These are phyloP conservation scores for Aspergillus sp. DNA, from an alignment of 2,329 filamentous ascomycete genomes.

Conservation along the genomic window DNA sequence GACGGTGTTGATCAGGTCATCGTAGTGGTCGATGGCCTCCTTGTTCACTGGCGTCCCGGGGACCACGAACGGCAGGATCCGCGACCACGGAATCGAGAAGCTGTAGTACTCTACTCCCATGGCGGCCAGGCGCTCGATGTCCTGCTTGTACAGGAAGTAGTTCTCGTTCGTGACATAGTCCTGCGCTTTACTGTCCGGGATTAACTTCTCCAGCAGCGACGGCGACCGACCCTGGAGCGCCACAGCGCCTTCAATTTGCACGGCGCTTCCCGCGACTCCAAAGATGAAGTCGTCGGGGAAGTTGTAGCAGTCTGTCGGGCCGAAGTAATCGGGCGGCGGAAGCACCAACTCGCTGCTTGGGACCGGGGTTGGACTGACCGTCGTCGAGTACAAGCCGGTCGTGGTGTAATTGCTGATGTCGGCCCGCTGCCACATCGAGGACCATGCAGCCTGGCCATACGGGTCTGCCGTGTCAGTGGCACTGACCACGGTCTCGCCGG, in stretches of 20 bases:
- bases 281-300: slow-evolving; percentile 35
- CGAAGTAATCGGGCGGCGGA: slow-evolving; percentile 45
- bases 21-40: slow-evolving; percentile 39
- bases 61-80: slow-evolving; percentile 41
- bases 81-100: slow-evolving; percentile 41
- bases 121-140: slow-evolving; percentile 30
- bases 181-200: slow-evolving; percentile 21
- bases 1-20: slow-evolving; percentile 38
- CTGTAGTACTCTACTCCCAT: slow-evolving; percentile 33
- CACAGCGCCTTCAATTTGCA: slow-evolving; percentile 38
- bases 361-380: slow-evolving; percentile 47
- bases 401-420: slow-evolving; percentile 24
- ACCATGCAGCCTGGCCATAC: slow-evolving; percentile 30
- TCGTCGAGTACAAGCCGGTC: slow-evolving; percentile 40
- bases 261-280: slow-evolving; percentile 34
- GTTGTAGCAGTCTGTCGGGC: slow-evolving; percentile 25
- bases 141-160: slow-evolving; percentile 44
- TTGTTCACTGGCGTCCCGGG: slow-evolving; percentile 38
- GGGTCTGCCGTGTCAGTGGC: slow-evolving; percentile 20
- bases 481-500: slow-evolving; percentile 16
- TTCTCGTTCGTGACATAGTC: slow-evolving; percentile 44
- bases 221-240: slow-evolving; percentile 32
- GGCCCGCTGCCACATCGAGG: slow-evolving; percentile 23
- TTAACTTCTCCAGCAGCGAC: slow-evolving; percentile 31
- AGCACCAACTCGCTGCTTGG: slow-evolving; percentile 47